Percentiles rank a stretch among this genome's conserved stretches.
Evolutionary conservation across 805 yeast genomes (phyloP).

Genomic region (Naumovozyma dairenensis): DNA sequence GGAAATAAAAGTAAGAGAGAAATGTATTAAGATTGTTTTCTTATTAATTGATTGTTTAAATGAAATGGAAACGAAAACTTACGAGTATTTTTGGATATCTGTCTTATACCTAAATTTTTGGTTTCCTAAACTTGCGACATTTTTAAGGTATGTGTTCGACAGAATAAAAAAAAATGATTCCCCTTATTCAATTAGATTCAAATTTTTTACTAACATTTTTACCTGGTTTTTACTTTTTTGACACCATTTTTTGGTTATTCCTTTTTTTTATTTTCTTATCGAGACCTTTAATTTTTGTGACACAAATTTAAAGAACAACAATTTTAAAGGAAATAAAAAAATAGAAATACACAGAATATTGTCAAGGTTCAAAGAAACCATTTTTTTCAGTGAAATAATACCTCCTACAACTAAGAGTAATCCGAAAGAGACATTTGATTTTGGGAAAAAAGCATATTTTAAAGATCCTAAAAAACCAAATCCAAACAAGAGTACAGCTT

Average conservation of each 20-base stretch:
- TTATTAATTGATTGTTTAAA: conserved; percentile 8
- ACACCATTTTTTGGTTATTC: not conserved
- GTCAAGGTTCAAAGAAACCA: no score
- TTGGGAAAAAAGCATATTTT: no score
- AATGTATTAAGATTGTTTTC: conserved; percentile 7
- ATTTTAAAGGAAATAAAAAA: no score
- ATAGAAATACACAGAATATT: no score
- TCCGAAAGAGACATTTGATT: no score
- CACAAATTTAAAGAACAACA: not conserved
- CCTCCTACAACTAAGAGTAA: no score
- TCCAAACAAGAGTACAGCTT: no score
- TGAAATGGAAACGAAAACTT: conserved; percentile 10
- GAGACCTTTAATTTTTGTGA: not conserved
- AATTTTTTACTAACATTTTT: not conserved
- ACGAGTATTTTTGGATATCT: conserved; percentile 18
- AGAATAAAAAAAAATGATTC: not conserved
- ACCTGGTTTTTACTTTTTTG: not conserved
- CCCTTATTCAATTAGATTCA: not conserved
- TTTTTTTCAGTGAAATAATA: no score
- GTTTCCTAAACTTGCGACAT: conserved; percentile 14
- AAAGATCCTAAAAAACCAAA: no score
- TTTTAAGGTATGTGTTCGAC: conserved; percentile 16
- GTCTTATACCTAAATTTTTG: conserved; percentile 16
- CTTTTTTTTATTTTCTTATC: conserved; percentile 1
- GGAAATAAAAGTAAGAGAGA: conserved; percentile 4